Base-by-base conservation (phyloP, 192 early-diverging fungal species). In the Coemansia sp. region DNA sequence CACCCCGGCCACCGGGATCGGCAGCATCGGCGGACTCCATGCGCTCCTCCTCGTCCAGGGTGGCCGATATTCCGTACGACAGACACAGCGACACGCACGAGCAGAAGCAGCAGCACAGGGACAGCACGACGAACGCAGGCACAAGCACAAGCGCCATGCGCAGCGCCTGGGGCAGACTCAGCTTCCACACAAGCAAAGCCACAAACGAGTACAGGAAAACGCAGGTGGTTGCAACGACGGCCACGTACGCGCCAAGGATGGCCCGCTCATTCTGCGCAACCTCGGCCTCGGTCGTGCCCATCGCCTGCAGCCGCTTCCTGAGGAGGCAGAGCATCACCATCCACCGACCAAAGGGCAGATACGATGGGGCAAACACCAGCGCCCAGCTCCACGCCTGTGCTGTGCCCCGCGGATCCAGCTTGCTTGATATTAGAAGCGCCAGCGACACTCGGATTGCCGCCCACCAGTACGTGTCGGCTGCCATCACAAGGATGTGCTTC, bases 321-420 rank as follows among this genome's bases (percentile, higher is more conserved):
- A 85, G 54, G 18, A 85, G 61, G 16, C 64, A 65, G 26, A 93
- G 69, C 48, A 84, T 71, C 10, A 87, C 40, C 16, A 79, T 68
- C 65, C 87, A 89, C 71, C 87, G 84, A 54, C 89, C 32, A 9
- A 84, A 84, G 37, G 89, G 75, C 13, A 91, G 56, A 59, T 91
- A 93, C 26, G 87, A 68, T 8, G 92, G 92, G 18, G 86, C 85
- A 73, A 93, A 91, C 15, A 93, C 84, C 21, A 88, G 40, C 4
- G 58, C 85, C 92, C 92, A 93, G 47, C 80, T 84, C 68, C 85
- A 85, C 19, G 69, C 71, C 43, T 87, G 85, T 12, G 64, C 45
- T 49, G 26, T 19, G 18, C 62, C 69, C 56, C 61, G 61, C 39
- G 74, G 59, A 67, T 89, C 86, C 63, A 93, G 86, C 45, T 83